Conservation (phyloP, 495 filamentous ascomycete genomes). For the Aspergillus sclerotioniger region DNA sequence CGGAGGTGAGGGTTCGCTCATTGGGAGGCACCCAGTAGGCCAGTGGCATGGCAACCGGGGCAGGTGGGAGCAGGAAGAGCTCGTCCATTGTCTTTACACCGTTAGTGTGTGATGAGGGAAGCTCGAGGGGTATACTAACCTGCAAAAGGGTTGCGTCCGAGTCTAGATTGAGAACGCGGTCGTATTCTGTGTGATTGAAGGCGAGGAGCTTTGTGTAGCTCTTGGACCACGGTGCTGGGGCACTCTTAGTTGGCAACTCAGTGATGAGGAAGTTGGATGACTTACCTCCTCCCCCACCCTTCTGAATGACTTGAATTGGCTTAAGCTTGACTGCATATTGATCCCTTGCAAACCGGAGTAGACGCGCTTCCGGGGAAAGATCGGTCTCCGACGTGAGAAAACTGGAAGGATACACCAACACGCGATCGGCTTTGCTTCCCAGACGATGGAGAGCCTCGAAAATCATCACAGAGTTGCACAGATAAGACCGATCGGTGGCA, state of each 20-base stretch:
- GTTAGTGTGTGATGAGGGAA: not conserved
- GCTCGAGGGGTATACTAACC: slow-evolving; percentile 7
- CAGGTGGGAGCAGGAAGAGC: slow-evolving; percentile 56
- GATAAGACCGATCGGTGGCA: slow-evolving; percentile 56
- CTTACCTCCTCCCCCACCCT: slow-evolving; percentile 30
- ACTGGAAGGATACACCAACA: slow-evolving; percentile 57
- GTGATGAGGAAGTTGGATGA: slow-evolving; percentile 22
- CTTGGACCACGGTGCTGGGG: slow-evolving; percentile 47
- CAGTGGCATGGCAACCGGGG: slow-evolving; percentile 53
- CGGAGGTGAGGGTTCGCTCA: slow-evolving; percentile 45
- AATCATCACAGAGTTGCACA: slow-evolving; percentile 69
- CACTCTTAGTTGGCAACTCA: slow-evolving; percentile 8
- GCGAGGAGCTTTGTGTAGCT: slow-evolving; percentile 63
- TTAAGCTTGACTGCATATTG: slow-evolving; percentile 54
- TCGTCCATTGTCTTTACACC: slow-evolving; percentile 53
- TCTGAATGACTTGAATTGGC: slow-evolving; percentile 49
- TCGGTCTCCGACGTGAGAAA: slow-evolving; percentile 33
- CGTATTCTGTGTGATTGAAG: slow-evolving; percentile 63
- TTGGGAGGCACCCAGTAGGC: slow-evolving; percentile 59
- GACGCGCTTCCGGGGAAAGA: slow-evolving; percentile 32
- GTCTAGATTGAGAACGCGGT: slow-evolving; percentile 59
- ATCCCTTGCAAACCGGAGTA: slow-evolving; percentile 56
- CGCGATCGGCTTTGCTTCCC: slow-evolving; percentile 54
- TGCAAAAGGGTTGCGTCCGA: slow-evolving; percentile 57
- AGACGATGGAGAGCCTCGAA: slow-evolving; percentile 55